Evolutionary conservation across 2,329 filamentous ascomycete species (phyloP), one percentile per base, ranked within the genome.

Genomic region (Phoma herbarum): DNA sequence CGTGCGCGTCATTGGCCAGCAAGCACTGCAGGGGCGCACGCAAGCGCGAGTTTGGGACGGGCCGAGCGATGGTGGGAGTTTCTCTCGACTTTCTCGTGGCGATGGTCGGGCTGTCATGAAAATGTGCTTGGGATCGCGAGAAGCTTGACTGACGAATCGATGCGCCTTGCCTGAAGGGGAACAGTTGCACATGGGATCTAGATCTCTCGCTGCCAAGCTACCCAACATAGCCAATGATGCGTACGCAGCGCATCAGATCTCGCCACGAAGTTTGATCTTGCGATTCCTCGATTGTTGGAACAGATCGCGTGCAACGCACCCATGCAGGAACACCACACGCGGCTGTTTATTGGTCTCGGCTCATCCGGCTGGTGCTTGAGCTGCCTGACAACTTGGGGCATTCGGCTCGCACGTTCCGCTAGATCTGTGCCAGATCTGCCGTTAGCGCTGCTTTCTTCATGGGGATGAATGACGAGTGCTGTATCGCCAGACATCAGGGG

Each of bases 71-170:
- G 53, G 59, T 53, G 50, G 42, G 45, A 43, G 44, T 31, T 45
- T 52, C 45, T 57, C 33, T 25, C 22, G 41, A 26, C 12, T 43
- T 43, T 25, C 23, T 58, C 44, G 62, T 57, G 48, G 62, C 70
- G 71, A 72, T 73, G 65, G 60, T 65, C 60, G 63, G 64, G 66
- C 52, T 64, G 62, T 69, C 67, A 72, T 71, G 52, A 66, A 66
- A 63, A 47, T 22, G 55, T 43, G 57, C 50, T 51, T 51, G 54
- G 53, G 71, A 74, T 74, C 72, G 72, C 65, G 68, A 70, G 63
- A 25, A 47, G 46, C 43, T 49, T 55, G 55, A 53, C 50, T 57
- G 28, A 46, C 51, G 37, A 25, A 47, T 33, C 52, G 43, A 62
- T 60, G 50, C 49, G 35, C 63, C 62, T 65, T 57, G 53, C 70